phyloP scores from a whole-genome alignment of 306 rosid species.

The Benincasa hispida region DNA sequence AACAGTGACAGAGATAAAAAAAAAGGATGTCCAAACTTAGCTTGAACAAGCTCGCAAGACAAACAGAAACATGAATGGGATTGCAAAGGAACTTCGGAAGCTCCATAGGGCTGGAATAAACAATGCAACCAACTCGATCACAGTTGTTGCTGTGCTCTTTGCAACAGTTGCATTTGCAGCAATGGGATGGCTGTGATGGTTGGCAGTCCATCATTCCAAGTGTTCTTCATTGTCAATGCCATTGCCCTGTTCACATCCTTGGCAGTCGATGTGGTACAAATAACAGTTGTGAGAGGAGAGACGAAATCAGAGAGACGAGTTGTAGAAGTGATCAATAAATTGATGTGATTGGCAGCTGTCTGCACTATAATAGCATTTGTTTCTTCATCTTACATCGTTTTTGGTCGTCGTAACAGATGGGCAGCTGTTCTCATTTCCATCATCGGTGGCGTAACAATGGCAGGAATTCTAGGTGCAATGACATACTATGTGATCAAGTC shows the following conservation, averaged over 20 bases:
- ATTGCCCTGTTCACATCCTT: constrained; percentile 63
- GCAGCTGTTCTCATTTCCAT: constrained; percentile 58
- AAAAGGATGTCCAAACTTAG: constrained; percentile 60
- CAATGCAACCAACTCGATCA: constrained; percentile 80
- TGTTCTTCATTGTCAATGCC: constrained; percentile 62
- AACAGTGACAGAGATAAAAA: constrained; percentile 60
- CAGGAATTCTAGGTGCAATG: constrained; percentile 63
- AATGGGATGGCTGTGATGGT: constrained; percentile 48
- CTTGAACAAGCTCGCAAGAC: constrained; percentile 86
- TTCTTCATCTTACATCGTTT: constrained; percentile 62
- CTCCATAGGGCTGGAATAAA: constrained; percentile 66
- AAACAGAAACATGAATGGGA: constrained; percentile 51
- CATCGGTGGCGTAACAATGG: constrained; percentile 45
- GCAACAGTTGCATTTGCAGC: constrained; percentile 87
- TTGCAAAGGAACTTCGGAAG: constrained; percentile 58
- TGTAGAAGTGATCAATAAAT: constrained; percentile 67
- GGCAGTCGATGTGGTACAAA: constrained; percentile 80
- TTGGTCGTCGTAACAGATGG: constrained; percentile 59
- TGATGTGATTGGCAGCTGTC: constrained; percentile 89
- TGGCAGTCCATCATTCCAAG: constrained; percentile 31
- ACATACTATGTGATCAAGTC: constrained; percentile 65
- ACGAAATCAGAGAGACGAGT: constrained; percentile 61
- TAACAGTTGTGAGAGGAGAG: constrained; percentile 79
- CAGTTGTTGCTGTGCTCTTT: constrained; percentile 76
- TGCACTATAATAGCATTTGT: constrained; percentile 58